Evolutionary conservation across 2,329 filamentous ascomycete genomes (phyloP).

Genomic region (Colletotrichum chrysophilum): DNA sequence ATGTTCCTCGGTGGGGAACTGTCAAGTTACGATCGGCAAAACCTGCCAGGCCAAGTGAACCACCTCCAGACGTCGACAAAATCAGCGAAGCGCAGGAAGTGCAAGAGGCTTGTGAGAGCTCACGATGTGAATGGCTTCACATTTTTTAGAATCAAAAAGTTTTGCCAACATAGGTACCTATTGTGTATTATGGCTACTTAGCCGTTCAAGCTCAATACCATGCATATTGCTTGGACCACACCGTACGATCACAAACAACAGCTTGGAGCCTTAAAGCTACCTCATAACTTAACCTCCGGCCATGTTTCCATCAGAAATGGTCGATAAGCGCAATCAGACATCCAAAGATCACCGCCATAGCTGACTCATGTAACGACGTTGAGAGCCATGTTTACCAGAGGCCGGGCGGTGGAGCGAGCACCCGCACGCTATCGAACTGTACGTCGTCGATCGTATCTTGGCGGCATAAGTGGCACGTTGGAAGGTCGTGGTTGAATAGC

Average conservation of each 20-base stretch:
- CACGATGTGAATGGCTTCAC: not conserved
- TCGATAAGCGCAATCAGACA: not conserved
- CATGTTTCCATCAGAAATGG: not conserved
- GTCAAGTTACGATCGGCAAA: not conserved
- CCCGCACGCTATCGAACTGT: not conserved
- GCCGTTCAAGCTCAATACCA: too few relatives aligned
- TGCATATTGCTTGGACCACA: not conserved
- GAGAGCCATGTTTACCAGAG: not conserved
- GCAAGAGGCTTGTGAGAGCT: not conserved
- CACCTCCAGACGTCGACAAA: not conserved
- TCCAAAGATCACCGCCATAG: not conserved
- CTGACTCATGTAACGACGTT: not conserved
- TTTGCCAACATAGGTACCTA: too few relatives aligned
- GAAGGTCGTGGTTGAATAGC: not conserved
- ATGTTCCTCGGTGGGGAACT: fast-evolving
- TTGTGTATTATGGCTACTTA: too few relatives aligned
- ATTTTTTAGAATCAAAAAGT: not conserved
- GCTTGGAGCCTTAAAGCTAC: fast-evolving
- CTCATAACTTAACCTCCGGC: not conserved
- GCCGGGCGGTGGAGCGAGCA: not conserved
- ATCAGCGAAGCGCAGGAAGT: not conserved
- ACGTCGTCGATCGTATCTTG: not conserved
- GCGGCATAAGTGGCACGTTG: not conserved
- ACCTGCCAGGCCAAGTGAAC: not conserved
- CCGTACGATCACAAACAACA: not conserved